phyloP scores from a whole-genome alignment of 148 eudicot genomes.

The Diospyros kaki region DNA sequence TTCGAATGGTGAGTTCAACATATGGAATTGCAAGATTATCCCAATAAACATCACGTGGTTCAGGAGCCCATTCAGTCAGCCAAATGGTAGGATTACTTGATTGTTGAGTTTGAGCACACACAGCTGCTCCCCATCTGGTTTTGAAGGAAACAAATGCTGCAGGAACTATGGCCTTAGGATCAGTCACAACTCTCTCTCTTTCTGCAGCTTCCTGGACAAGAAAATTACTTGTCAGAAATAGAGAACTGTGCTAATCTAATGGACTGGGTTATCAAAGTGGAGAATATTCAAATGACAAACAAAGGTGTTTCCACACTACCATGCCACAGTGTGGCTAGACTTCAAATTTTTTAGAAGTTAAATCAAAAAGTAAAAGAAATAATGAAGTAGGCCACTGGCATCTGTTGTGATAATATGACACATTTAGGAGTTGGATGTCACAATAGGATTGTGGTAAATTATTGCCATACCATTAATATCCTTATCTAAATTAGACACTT shows the following conservation, averaged over 20 bases:
- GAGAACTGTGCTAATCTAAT: not conserved
- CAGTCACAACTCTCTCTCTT: conserved; percentile 60
- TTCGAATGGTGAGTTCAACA: conserved; percentile 60
- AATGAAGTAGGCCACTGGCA: too few relatives aligned
- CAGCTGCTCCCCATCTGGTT: conserved; percentile 95
- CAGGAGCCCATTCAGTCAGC: conserved; percentile 98
- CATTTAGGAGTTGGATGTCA: too few relatives aligned
- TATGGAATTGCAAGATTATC: conserved; percentile 89
- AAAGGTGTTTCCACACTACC: too few relatives aligned
- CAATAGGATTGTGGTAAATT: not conserved
- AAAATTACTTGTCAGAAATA: conserved; percentile 6
- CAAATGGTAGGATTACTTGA: conserved; percentile 79
- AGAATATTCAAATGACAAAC: not conserved
- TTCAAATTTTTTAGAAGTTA: too few relatives aligned
- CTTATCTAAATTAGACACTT: too few relatives aligned
- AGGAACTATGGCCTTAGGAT: conserved; percentile 73
- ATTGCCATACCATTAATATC: not conserved
- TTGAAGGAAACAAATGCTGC: conserved; percentile 97
- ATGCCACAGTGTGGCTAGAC: too few relatives aligned
- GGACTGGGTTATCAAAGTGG: not conserved
- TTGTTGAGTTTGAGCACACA: conserved; percentile 98
- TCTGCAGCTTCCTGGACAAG: conserved; percentile 65
- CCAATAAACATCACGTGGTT: conserved; percentile 93
- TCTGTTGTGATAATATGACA: too few relatives aligned
- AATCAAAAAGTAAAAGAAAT: too few relatives aligned